These are phyloP conservation scores for Magnusiomyces sp. DNA, from an alignment of 1,139 yeast genomes.

Conservation along the genomic window DNA sequence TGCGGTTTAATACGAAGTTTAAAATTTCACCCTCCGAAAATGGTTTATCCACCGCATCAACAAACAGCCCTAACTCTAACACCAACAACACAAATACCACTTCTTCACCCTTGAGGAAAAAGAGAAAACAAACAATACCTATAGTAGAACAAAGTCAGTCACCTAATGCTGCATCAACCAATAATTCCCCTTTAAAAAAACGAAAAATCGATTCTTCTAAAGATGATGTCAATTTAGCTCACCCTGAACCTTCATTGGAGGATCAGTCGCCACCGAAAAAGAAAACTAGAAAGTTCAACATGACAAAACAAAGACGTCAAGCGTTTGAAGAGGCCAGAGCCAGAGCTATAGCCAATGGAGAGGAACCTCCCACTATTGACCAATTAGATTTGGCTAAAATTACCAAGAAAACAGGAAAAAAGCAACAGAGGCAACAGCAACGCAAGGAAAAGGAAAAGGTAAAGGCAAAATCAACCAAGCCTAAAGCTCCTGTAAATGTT, in stretches of 20 bases:
- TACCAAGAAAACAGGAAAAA: constrained; percentile 13
- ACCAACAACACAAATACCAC: neutral
- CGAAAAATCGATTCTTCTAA: neutral
- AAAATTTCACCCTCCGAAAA: neutral
- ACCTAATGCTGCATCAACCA: neutral
- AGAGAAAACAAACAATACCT: neutral
- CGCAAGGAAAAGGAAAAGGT: constrained; percentile 31
- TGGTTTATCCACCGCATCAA: no score
- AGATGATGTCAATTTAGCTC: no score
- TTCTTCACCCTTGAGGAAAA: neutral
- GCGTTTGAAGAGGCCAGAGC: constrained; percentile 14
- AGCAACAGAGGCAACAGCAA: constrained; percentile 12
- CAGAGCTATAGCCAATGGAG: constrained; percentile 14
- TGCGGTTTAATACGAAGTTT: neutral
- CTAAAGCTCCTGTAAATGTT: constrained; percentile 81
- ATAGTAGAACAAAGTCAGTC: neutral
- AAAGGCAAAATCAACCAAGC: constrained; percentile 49
- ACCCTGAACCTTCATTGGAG: no score
- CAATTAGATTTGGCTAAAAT: constrained; percentile 11
- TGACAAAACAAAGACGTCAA: constrained; percentile 13
- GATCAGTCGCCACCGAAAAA: no score
- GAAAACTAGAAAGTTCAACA: constrained; percentile 11
- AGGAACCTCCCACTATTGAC: constrained; percentile 13
- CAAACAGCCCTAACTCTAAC: neutral
- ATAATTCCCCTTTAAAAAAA: neutral